Conservation (phyloP, 2,329 filamentous ascomycete genomes). For the Neonectria punicea region DNA sequence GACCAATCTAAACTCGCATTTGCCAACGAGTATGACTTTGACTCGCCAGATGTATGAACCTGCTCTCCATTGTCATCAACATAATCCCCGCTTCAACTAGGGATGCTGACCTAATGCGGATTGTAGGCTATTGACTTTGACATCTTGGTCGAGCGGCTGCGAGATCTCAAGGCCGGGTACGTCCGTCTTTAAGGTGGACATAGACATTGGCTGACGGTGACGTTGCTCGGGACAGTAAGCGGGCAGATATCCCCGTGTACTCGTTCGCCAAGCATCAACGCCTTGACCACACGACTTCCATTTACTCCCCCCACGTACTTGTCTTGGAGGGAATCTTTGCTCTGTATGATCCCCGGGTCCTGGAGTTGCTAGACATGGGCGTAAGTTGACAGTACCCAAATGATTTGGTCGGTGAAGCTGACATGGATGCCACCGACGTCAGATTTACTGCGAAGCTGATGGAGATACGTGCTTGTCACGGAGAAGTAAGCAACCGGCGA, state of each 20-base stretch:
- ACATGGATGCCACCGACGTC: constrained; percentile 17
- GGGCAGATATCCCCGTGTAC: constrained; percentile 92
- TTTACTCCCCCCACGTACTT: constrained; percentile 96
- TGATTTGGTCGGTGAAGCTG: constrained; percentile 1
- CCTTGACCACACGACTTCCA: constrained; percentile 80
- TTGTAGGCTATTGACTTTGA: constrained; percentile 89
- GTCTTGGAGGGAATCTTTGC: constrained; percentile 97
- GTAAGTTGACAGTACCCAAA: constrained; percentile 54
- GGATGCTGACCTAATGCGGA: constrained; percentile 11
- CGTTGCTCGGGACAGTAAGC: constrained; percentile 65
- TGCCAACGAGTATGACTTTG: constrained; percentile 93
- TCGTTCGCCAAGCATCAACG: constrained; percentile 94
- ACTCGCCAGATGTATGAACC: constrained; percentile 76
- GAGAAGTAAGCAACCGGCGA: constrained; percentile 69
- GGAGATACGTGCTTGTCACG: constrained; percentile 91
- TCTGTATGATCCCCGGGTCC: constrained; percentile 85
- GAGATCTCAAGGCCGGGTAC: constrained; percentile 92
- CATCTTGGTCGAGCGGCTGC: constrained; percentile 79
- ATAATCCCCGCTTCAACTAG: background rate
- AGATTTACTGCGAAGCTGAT: constrained; percentile 97
- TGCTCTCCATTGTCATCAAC: background rate
- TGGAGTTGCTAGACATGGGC: constrained; percentile 91
- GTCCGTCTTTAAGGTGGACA: constrained; percentile 32
- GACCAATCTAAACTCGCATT: constrained; percentile 86
- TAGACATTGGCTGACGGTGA: constrained; percentile 28